Base-by-base conservation (phyloP, 2,329 filamentous ascomycete genomes). In the Colletotrichum ledebouriae region DNA sequence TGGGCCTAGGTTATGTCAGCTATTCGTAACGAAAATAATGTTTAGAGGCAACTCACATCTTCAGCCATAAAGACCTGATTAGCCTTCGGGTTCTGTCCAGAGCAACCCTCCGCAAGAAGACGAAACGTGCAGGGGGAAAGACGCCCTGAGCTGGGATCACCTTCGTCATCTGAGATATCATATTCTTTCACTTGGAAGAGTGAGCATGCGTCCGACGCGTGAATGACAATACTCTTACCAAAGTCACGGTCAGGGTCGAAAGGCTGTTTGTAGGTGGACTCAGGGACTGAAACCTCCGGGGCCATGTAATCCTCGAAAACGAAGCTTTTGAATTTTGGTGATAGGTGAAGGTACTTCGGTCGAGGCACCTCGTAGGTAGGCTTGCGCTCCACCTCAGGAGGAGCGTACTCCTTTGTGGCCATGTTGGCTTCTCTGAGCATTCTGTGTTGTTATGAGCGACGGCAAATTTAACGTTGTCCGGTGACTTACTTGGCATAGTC, bases 111-210 rank as follows among this genome's bases (percentile, higher is more conserved):
- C 37, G 80, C 72, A 75, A 77, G 79, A 2, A 75, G 71, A 12
- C 77, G 74, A 63, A 85, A 85, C 0, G 78, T 83, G 66, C 76
- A 79, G 1, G 82, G 80, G 0, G 78, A 80, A 33, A 85, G 79
- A 1, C 77, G 78, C 1, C 76, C 77, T 4, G 75, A 72, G 4
- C 75, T 71, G 0, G 76, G 75, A 22, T 78, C 77, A 2, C 80
- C 82, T 64, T 86, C 83, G 20, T 78, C 75, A 58, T 84, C 81
- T 0, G 77, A 79, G 17, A 82, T 74, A 37, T 78, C 76, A 39
- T 72, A 72, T 10, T 72, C 70, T 9, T 69, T 65, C 2, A 12
- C 67, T 59, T 13, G 2, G 2, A 37, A 2, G 13, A 13, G 11
- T 66, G 46, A 63, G 47, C 12, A 50, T 22, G 2, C 34, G 42